A percentile compares a stretch with the other conserved stretches of the same genome.
phyloP scores from a whole-genome alignment of 1,284 basidiomycete genomes.

The Cryptococcus hybrid region DNA sequence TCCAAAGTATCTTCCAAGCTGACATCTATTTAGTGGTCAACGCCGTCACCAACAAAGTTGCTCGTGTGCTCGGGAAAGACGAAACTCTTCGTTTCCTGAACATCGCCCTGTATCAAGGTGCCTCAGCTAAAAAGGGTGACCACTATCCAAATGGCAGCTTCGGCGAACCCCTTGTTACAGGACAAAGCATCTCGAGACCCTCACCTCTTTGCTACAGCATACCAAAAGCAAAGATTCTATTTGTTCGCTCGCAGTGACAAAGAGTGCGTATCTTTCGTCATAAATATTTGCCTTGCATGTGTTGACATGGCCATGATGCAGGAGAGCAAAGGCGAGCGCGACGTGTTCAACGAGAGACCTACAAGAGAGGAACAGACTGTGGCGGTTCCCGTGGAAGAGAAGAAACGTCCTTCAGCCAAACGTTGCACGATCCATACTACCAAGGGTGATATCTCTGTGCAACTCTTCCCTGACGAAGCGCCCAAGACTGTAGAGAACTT shows the following conservation, averaged over 20 bases:
- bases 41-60: constrained; percentile 89
- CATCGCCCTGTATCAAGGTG: constrained; percentile 86
- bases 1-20: background rate
- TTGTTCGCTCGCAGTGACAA: constrained; percentile 91
- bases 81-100: constrained; percentile 91
- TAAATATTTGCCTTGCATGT: background rate
- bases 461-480: constrained; percentile 85
- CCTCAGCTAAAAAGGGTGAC: constrained; percentile 81
- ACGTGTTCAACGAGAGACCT: constrained; percentile 98
- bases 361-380: constrained; percentile 95
- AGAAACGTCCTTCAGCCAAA: constrained; percentile 61
- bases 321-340: constrained; percentile 85
- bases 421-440: constrained; percentile 86
- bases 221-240: constrained; percentile 93
- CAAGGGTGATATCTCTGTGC: constrained; percentile 82
- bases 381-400: constrained; percentile 60
- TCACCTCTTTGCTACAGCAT: constrained; percentile 88
- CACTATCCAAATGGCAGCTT: constrained; percentile 90
- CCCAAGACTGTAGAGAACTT: constrained; percentile 98
- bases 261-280: constrained; percentile 60
- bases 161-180: constrained; percentile 88
- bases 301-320: constrained; percentile 52
- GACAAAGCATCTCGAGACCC: constrained; percentile 82
- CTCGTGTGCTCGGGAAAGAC: constrained; percentile 86
- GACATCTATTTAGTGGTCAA: constrained; percentile 69